These are phyloP conservation scores for Breynia disticha DNA, from an alignment of 441 rosid species.

Conservation along the genomic window DNA sequence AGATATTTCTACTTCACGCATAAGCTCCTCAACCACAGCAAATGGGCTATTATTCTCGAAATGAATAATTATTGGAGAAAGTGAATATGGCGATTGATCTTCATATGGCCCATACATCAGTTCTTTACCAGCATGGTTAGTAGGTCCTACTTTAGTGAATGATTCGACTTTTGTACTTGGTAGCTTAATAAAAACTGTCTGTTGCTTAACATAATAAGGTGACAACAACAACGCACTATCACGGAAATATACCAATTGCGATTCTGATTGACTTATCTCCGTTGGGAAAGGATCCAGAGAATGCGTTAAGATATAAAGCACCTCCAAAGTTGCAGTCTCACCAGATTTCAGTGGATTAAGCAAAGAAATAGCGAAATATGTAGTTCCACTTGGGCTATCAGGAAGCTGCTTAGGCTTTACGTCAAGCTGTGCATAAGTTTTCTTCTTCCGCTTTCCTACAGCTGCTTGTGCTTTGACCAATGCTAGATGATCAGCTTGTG, in stretches of 20 bases:
- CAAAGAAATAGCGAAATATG: constrained; percentile 44
- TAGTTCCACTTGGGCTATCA: constrained; percentile 69
- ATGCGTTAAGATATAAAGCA: constrained; percentile 68
- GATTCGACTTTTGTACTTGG: constrained; percentile 81
- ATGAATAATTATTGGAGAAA: constrained; percentile 72
- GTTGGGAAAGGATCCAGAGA: constrained; percentile 84
- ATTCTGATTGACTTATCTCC: constrained; percentile 87
- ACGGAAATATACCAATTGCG: constrained; percentile 79
- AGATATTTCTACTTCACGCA: constrained; percentile 88
- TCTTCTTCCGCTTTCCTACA: constrained; percentile 67
- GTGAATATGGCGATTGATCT: constrained; percentile 56
- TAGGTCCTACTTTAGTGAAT: constrained; percentile 75
- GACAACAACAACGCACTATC: constrained; percentile 75
- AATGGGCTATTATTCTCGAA: constrained; percentile 93
- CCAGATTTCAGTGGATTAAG: constrained; percentile 50
- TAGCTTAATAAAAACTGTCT: constrained; percentile 63
- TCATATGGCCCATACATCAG: constrained; percentile 89
- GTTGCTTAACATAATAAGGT: constrained; percentile 71
- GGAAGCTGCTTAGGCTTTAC: constrained; percentile 60
- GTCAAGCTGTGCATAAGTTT: constrained; percentile 43
- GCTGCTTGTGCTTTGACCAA: constrained; percentile 63
- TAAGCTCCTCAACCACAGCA: constrained; percentile 97
- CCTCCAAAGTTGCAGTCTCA: constrained; percentile 64
- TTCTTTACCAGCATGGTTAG: constrained; percentile 62
- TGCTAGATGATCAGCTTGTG: constrained; percentile 59